These are phyloP conservation scores for Aspergillus candidus DNA, from an alignment of 2,329 filamentous ascomycete genomes.

Conservation along the genomic window DNA sequence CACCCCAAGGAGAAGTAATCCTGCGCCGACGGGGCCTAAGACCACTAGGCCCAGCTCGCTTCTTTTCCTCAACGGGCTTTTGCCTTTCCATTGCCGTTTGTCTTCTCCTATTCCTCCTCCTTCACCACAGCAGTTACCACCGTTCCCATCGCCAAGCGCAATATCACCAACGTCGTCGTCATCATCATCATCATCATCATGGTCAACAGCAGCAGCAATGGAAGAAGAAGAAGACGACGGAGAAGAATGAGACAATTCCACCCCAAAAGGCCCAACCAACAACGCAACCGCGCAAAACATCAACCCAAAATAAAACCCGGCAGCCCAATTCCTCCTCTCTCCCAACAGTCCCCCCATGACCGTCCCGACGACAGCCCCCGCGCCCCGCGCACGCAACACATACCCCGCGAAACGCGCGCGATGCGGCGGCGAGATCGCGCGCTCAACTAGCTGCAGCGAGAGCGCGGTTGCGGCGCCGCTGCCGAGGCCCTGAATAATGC, in stretches of 20 bases:
- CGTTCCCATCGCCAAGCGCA: too few relatives aligned
- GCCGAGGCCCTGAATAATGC: conserved; percentile 43
- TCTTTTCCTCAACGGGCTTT: conserved; percentile 20
- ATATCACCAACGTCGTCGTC: too few relatives aligned
- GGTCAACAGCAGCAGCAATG: too few relatives aligned
- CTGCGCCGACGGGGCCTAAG: conserved; percentile 35
- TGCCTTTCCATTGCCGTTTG: too few relatives aligned
- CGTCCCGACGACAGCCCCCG: conserved; percentile 26
- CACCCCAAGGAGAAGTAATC: conserved; percentile 37
- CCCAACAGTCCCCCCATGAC: conserved; percentile 23
- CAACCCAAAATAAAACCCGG: conserved; percentile 29
- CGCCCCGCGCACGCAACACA: conserved; percentile 25
- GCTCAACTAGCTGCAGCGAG: conserved; percentile 39
- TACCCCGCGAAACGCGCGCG: conserved; percentile 30
- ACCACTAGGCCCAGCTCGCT: conserved; percentile 39
- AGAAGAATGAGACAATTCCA: conserved; percentile 19
- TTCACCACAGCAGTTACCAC: too few relatives aligned
- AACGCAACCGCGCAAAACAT: conserved; percentile 26
- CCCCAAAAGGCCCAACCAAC: conserved; percentile 25
- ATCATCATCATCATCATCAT: too few relatives aligned
- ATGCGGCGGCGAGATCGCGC: conserved; percentile 33
- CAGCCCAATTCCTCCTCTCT: conserved; percentile 20
- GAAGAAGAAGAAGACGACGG: too few relatives aligned
- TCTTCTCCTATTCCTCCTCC: too few relatives aligned
- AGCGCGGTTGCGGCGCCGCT: conserved; percentile 42